These are phyloP conservation scores for Vitis rotundifolia DNA, from an alignment of 164 flowering plant genomes.

Conservation along the genomic window DNA sequence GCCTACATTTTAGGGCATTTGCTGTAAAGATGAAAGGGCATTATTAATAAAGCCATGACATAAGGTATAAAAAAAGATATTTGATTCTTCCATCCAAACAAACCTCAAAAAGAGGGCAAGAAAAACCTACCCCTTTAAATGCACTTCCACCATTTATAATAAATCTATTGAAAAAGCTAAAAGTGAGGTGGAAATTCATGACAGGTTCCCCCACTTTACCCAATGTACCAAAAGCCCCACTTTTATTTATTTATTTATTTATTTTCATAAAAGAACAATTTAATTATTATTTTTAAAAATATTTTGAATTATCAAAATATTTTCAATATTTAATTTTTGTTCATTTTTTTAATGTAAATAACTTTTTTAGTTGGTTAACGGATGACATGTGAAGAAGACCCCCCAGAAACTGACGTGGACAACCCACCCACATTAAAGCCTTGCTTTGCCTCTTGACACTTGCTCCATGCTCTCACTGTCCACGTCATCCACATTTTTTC, in stretches of 20 bases:
- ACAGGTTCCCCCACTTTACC: neutral
- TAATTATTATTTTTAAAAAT: neutral
- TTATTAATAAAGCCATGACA: conserved; percentile 4
- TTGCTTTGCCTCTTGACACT: no score
- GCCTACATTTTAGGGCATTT: conserved; percentile 9
- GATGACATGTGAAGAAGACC: no score
- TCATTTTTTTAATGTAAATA: no score
- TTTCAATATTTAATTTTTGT: no score
- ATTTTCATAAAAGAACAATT: neutral
- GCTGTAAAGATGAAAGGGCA: conserved; percentile 4
- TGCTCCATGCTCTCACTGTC: no score
- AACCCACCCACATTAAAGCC: no score
- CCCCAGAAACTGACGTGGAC: no score
- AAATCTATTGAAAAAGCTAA: neutral
- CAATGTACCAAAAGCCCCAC: neutral
- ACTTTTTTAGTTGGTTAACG: no score
- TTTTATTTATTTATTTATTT: neutral
- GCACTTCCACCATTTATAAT: neutral
- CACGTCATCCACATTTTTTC: no score
- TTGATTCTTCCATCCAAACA: neutral
- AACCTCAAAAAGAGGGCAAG: neutral
- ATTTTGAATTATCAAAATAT: neutral
- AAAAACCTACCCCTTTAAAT: neutral
- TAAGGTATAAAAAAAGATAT: neutral
- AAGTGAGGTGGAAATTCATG: neutral